These are phyloP conservation scores for Phytophthora crassamura DNA, from an alignment of 352 stramenopile species.

Conservation along the genomic window DNA sequence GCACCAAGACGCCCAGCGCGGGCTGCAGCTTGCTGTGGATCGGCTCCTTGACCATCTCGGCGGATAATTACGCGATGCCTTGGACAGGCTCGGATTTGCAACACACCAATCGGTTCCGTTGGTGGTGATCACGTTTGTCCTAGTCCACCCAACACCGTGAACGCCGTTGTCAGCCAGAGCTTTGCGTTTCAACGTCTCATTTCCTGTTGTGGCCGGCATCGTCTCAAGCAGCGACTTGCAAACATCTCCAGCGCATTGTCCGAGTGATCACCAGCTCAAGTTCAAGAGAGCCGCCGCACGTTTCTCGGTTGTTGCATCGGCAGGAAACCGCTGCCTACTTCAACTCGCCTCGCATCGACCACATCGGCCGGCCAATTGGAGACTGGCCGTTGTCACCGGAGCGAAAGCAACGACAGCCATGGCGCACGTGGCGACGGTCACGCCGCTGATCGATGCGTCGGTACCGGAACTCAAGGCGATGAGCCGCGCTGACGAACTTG, in stretches of 20 bases:
- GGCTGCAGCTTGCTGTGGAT: constrained; percentile 32
- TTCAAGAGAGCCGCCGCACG: background rate
- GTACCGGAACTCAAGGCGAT: background rate
- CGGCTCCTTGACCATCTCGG: constrained; percentile 9
- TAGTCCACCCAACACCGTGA: constrained; percentile 20
- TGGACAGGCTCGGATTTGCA: constrained; percentile 26
- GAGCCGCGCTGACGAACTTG: constrained; percentile 1
- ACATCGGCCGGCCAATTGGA: constrained; percentile 7
- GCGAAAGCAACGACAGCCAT: background rate
- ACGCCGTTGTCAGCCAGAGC: background rate
- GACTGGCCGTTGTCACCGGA: constrained; percentile 3
- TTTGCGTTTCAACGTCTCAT: constrained; percentile 23
- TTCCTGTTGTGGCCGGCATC: constrained; percentile 14
- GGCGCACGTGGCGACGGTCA: background rate
- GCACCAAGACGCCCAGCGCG: constrained; percentile 23
- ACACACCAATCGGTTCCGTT: constrained; percentile 16
- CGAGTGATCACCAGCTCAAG: too few relatives aligned
- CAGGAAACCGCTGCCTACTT: constrained; percentile 17
- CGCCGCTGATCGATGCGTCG: background rate
- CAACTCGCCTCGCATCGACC: constrained; percentile 9
- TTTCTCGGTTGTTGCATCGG: constrained; percentile 17
- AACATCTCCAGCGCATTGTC: constrained; percentile 1
- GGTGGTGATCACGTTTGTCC: constrained; percentile 18
- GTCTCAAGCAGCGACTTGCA: constrained; percentile 11
- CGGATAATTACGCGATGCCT: too few relatives aligned